Evolutionary conservation across 2,329 filamentous ascomycete genomes (phyloP).

Genomic region (Anisogramma anomala): DNA sequence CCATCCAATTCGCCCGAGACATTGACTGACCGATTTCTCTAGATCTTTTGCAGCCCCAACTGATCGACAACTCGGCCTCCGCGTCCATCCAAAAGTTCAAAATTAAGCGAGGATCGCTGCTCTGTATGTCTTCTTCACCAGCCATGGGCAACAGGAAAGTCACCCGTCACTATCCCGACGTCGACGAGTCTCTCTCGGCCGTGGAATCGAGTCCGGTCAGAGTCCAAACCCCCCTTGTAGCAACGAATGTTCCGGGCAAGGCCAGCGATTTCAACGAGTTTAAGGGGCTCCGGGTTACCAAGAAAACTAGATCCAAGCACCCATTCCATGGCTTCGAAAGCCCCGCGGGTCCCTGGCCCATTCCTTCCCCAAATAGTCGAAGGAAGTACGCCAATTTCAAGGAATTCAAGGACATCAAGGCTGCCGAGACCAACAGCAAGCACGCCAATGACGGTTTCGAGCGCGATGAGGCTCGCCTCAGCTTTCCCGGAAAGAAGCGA

Average conservation of each 20-base stretch:
- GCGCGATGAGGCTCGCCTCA: conserved; percentile 5
- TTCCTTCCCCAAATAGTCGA: neutral
- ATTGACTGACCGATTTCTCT: neutral
- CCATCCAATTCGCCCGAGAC: neutral
- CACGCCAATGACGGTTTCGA: conserved; percentile 9
- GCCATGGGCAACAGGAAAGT: neutral
- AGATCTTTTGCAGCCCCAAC: neutral
- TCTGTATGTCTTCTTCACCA: neutral
- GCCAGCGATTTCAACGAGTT: neutral
- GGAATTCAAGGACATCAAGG: neutral
- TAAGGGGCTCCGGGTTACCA: neutral
- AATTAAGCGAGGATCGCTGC: neutral
- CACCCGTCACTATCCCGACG: conserved; percentile 15
- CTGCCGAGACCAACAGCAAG: neutral
- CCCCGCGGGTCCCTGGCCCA: no score
- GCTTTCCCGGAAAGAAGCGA: neutral
- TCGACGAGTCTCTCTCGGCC: conserved; percentile 10
- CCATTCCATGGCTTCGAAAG: conserved; percentile 9
- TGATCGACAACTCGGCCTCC: neutral
- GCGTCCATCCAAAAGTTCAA: neutral
- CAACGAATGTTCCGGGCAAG: neutral
- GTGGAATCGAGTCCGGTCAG: neutral
- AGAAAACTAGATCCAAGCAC: neutral
- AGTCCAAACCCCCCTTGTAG: no score
- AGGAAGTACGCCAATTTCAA: neutral